Percentiles rank a stretch among this genome's conserved stretches.
Conservation (phyloP, 192 early-diverging fungal genomes). For the Coemansia umbellata region DNA sequence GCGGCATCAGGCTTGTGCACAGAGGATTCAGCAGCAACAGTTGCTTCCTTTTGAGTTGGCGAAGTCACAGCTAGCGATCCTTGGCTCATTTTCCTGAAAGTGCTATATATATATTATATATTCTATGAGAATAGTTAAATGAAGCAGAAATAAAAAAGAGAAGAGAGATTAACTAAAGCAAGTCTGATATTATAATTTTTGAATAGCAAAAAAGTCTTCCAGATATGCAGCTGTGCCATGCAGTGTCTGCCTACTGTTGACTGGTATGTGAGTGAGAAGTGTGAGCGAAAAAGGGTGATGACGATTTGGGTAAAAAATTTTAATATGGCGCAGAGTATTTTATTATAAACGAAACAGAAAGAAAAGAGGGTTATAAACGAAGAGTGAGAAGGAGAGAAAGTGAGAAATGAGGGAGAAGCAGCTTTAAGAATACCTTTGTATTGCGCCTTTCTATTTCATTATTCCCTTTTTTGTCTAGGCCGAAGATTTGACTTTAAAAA, state of each 20-base stretch:
- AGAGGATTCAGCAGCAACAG: not conserved
- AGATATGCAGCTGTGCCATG: no score
- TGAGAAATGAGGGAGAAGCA: not conserved
- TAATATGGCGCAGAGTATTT: no score
- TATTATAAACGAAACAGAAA: not conserved
- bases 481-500: no score
- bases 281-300: not conserved
- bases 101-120: no score
- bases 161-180: not conserved
- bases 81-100: not conserved
- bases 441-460: no score
- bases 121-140: no score
- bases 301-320: not conserved
- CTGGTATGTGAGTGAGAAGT: no score
- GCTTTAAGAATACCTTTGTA: no score
- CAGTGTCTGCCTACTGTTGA: no score
- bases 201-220: no score
- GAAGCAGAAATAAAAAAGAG: not conserved
- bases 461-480: no score
- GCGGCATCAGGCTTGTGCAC: not conserved
- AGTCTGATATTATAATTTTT: not conserved
- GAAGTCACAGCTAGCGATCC: constrained; percentile 27
- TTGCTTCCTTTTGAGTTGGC: constrained; percentile 7
- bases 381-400: not conserved
- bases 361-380: not conserved